Base-by-base conservation (phyloP, 371 early-diverging fungal genomes). In the Actinomucor elegans region DNA sequence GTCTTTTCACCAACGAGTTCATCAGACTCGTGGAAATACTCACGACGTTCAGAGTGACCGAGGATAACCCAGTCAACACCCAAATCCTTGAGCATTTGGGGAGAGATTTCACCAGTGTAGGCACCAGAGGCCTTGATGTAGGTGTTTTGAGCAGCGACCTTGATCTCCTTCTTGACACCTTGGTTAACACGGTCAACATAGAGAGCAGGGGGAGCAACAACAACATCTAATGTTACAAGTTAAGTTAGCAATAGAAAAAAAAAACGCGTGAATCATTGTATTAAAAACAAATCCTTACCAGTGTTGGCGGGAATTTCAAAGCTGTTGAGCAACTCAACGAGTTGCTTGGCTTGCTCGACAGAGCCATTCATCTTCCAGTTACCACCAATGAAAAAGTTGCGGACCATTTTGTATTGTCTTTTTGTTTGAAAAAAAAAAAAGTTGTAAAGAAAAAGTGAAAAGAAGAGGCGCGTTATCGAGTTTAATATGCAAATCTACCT, bases 1-100 rank as follows among this genome's bases (percentile, higher is more conserved):
- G 88, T 85, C 89, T 99, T 98, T 52, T 87, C 76, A 60, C 90
- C 94, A 33, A 96, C 85, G 35, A 90, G 72, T 56, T 95, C 91
- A 66, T 93, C 90, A 35, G 89, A 79, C 77, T 99, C 99, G 32
- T 79, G 65, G 72, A 96, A 97, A 70, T 91, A 84, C 65, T 86
- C 89, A 66, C 99, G 89, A 69, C 99, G 93, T 77, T 99, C 99
- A 61, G 98, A 98, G 88, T 99, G 99, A 57, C 99, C 99, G 59
- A 99, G 80, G 58, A 99, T 91, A 50, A 91, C 92, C 95, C 96
- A 99, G 57, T 91, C 83, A 69, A 97, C 90, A 55, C 85, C 86
- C 46, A 96, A 73, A 66, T 99, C 99, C 82, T 94, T 96, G 66
- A 99, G 84, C 85, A 95, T 91, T 65, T 91, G 91, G 59, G 94